Conservation (phyloP, 495 filamentous ascomycete species). For the Penicillium herquei region DNA sequence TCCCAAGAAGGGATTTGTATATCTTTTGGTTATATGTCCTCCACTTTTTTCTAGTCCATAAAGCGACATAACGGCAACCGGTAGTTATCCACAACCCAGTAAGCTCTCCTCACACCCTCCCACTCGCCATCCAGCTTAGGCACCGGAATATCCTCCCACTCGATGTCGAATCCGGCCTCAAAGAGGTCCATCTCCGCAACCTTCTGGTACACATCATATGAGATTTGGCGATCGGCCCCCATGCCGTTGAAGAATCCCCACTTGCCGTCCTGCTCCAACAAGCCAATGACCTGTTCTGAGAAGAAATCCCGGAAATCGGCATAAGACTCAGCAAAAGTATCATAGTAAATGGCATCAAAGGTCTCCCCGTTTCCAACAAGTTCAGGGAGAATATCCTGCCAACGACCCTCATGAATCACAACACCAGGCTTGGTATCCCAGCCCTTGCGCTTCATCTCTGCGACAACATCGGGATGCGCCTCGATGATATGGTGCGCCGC, state of each 20-base stretch:
- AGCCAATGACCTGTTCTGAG: slow-evolving; percentile 74
- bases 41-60: slow-evolving; percentile 45
- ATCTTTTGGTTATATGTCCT: background rate
- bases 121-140: slow-evolving; percentile 66
- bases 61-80: slow-evolving; percentile 63
- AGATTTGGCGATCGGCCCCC: slow-evolving; percentile 86
- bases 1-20: background rate
- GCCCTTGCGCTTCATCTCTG: slow-evolving; percentile 59
- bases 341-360: slow-evolving; percentile 95
- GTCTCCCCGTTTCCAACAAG: slow-evolving; percentile 66
- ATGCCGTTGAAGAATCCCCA: slow-evolving; percentile 97
- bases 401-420: slow-evolving; percentile 67
- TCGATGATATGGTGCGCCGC: slow-evolving; percentile 82
- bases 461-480: slow-evolving; percentile 80
- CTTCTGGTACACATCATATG: slow-evolving; percentile 93
- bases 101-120: slow-evolving; percentile 81
- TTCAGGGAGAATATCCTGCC: slow-evolving; percentile 77
- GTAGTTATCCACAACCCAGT: slow-evolving; percentile 83
- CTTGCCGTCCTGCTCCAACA: slow-evolving; percentile 68
- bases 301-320: slow-evolving; percentile 82
- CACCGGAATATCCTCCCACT: slow-evolving; percentile 79
- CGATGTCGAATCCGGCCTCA: slow-evolving; percentile 86
- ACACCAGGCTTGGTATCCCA: slow-evolving; percentile 67
- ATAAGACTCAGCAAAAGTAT: slow-evolving; percentile 96
- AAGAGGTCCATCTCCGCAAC: slow-evolving; percentile 89